A percentile compares a stretch with the other conserved stretches of the same genome.
These are phyloP conservation scores for Combretum micranthum DNA, from an alignment of 345 rosid genomes.

Conservation along the genomic window DNA sequence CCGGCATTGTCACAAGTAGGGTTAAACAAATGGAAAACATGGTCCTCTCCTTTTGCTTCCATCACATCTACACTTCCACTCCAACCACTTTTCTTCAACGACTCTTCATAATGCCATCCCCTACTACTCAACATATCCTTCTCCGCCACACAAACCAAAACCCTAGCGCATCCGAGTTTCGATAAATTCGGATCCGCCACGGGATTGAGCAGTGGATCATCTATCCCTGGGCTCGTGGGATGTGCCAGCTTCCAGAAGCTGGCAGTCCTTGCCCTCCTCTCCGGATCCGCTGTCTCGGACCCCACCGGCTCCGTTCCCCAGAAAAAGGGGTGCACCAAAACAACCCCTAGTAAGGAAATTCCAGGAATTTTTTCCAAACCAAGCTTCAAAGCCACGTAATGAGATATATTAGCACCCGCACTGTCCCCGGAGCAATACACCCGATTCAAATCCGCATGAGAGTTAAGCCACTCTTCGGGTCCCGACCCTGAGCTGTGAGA, in stretches of 20 bases:
- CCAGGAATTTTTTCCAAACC: constrained; percentile 13
- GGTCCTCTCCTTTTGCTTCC: constrained; percentile 14
- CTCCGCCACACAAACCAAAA: constrained; percentile 31
- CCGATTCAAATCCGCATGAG: constrained; percentile 14
- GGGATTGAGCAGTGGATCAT: constrained; percentile 39
- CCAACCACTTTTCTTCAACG: constrained; percentile 16
- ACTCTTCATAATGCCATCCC: constrained; percentile 12
- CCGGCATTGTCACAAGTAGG: constrained; percentile 9
- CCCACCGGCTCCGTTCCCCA: constrained; percentile 15
- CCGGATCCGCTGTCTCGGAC: constrained; percentile 8
- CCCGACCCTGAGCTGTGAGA: constrained; percentile 20
- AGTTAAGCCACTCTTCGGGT: constrained; percentile 33
- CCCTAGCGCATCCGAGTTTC: constrained; percentile 20
- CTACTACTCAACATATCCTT: constrained; percentile 20
- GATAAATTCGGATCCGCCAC: constrained; percentile 18
- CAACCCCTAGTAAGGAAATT: constrained; percentile 9
- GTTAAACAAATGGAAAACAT: constrained; percentile 11
- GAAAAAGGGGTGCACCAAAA: constrained; percentile 30
- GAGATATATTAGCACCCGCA: constrained; percentile 35
- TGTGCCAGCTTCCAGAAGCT: constrained; percentile 9
- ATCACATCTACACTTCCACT: constrained; percentile 7
- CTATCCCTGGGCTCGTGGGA: constrained; percentile 21
- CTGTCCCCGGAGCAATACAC: constrained; percentile 38
- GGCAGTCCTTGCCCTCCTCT: not conserved
- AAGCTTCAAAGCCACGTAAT: constrained; percentile 21